phyloP scores from a whole-genome alignment of 805 yeast species.

The Metschnikowia noctiluminum region DNA sequence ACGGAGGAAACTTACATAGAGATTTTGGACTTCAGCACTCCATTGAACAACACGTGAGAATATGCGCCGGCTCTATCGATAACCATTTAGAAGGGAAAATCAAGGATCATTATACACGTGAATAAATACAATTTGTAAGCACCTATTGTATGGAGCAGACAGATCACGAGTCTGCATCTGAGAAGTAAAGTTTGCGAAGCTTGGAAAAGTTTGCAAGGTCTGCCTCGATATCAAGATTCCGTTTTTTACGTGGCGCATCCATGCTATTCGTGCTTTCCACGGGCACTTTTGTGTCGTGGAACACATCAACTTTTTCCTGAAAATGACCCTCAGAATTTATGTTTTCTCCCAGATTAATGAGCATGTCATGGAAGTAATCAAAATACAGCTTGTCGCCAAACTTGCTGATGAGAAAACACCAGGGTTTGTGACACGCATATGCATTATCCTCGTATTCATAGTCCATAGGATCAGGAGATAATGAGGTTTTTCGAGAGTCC shows the following conservation, averaged over 20 bases:
- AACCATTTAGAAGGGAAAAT: background rate
- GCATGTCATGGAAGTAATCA: slow-evolving; percentile 24
- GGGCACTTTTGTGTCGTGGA: slow-evolving; percentile 1
- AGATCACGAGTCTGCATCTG: slow-evolving; percentile 8
- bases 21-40: slow-evolving; percentile 69
- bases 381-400: slow-evolving; percentile 14
- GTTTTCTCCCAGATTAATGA: slow-evolving; percentile 20
- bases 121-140: background rate
- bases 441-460: background rate
- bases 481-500: too few relatives aligned
- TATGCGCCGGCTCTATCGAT: background rate
- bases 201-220: slow-evolving; percentile 33
- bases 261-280: slow-evolving; percentile 5
- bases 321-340: slow-evolving; percentile 29
- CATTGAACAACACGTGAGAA: slow-evolving; percentile 8
- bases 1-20: slow-evolving; percentile 69
- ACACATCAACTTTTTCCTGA: slow-evolving; percentile 13
- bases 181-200: slow-evolving; percentile 33
- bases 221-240: slow-evolving; percentile 29
- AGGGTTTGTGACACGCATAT: slow-evolving; percentile 28
- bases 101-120: too few relatives aligned
- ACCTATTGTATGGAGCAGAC: too few relatives aligned
- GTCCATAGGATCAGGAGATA: background rate
- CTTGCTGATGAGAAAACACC: slow-evolving; percentile 30
- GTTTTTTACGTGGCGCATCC: slow-evolving; percentile 16